phyloP scores from a whole-genome alignment of 2,329 filamentous ascomycete genomes.

The Elsinoe necatrix region DNA sequence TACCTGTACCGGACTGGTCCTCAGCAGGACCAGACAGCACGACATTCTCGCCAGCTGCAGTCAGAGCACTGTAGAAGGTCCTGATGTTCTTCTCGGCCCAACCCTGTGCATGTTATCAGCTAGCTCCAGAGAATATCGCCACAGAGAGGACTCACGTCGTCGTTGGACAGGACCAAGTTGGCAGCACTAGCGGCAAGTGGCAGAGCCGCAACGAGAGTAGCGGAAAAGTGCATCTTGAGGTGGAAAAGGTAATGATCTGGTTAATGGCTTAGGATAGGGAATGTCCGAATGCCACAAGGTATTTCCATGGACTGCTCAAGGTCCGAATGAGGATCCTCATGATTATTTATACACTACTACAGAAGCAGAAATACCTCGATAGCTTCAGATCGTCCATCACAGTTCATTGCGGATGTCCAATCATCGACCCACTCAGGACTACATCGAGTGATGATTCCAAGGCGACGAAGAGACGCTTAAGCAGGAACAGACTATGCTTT shows the following conservation, averaged over 20 bases:
- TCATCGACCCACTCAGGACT: background rate
- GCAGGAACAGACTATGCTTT: constrained; percentile 5
- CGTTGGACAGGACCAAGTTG: constrained; percentile 58
- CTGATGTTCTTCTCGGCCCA: constrained; percentile 64
- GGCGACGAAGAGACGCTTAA: background rate
- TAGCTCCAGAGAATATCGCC: background rate
- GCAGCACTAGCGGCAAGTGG: constrained; percentile 7
- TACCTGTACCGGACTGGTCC: constrained; percentile 56
- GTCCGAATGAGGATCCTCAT: background rate
- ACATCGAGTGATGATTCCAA: background rate
- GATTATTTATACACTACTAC: background rate
- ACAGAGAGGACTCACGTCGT: constrained; percentile 40
- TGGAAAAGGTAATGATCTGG: background rate
- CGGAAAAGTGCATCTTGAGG: constrained; percentile 10
- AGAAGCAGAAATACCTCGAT: background rate
- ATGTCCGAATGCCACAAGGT: background rate
- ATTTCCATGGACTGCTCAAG: background rate
- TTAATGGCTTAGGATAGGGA: background rate
- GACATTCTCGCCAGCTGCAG: constrained; percentile 49
- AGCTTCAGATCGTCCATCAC: background rate
- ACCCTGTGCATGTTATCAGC: constrained; percentile 32
- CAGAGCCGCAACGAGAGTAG: background rate
- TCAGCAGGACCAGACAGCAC: constrained; percentile 59
- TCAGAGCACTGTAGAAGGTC: constrained; percentile 49
- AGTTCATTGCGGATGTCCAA: background rate